Evolutionary conservation across 768 basidiomycete species (phyloP).

Genomic region (Lactarius hatsudake): DNA sequence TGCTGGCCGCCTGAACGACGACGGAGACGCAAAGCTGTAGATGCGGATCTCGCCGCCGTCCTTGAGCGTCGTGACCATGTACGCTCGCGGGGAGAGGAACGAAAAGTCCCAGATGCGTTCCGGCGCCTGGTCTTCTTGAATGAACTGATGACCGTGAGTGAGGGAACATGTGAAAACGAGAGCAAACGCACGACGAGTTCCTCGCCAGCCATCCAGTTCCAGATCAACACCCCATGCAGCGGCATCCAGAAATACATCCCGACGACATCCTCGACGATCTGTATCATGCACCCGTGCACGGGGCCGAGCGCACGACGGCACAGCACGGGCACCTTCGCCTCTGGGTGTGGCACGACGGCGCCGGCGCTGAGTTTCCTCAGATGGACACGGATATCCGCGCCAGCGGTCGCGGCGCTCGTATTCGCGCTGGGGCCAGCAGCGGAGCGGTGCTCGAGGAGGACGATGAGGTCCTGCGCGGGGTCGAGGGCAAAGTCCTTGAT

Average conservation of each 20-base stretch:
- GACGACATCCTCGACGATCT: constrained; percentile 54
- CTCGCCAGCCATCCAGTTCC: constrained; percentile 52
- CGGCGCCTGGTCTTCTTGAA: constrained; percentile 30
- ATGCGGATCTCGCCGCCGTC: constrained; percentile 42
- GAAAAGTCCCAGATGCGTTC: constrained; percentile 43
- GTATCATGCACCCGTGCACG: constrained; percentile 39
- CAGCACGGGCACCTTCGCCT: constrained; percentile 35
- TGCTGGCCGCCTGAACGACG: not conserved
- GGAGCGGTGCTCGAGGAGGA: constrained; percentile 36
- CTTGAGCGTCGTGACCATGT: constrained; percentile 39
- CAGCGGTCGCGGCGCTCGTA: not conserved
- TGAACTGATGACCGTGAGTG: constrained; percentile 32
- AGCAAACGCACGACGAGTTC: constrained; percentile 41
- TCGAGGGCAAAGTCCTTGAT: constrained; percentile 63
- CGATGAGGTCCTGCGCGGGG: constrained; percentile 59
- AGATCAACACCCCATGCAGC: constrained; percentile 41
- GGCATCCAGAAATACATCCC: constrained; percentile 44
- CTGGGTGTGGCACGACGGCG: constrained; percentile 41
- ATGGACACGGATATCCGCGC: constrained; percentile 37
- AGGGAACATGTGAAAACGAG: not conserved
- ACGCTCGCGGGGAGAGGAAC: constrained; percentile 45
- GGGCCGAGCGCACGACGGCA: constrained; percentile 31
- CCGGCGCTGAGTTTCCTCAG: constrained; percentile 41
- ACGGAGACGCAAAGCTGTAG: constrained; percentile 38
- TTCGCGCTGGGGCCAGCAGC: not conserved